These are phyloP conservation scores for Ganoderma sinense DNA, from an alignment of 1,284 basidiomycete species.

Conservation along the genomic window DNA sequence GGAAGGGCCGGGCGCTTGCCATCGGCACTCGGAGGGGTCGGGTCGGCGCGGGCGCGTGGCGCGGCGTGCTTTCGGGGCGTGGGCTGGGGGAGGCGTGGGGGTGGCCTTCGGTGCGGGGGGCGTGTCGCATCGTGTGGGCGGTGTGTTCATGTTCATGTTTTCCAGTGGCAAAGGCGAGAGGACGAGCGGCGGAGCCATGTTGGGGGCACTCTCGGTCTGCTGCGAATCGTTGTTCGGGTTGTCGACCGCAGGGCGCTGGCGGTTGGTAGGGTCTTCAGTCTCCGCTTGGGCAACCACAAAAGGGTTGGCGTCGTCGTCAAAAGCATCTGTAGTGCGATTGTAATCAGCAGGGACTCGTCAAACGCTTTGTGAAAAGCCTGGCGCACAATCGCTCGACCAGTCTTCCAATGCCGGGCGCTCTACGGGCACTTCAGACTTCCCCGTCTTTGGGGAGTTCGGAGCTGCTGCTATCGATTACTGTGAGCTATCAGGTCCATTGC, in stretches of 20 bases:
- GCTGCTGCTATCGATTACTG: too few species aligned
- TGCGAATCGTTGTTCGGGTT: background rate
- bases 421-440: background rate
- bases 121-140: slow-evolving; percentile 2
- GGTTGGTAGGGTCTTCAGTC: background rate
- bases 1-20: background rate
- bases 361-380: background rate
- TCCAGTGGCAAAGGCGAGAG: background rate
- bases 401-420: background rate
- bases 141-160: too few species aligned
- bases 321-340: background rate
- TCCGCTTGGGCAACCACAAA: background rate
- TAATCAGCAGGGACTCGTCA: background rate
- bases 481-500: background rate
- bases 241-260: background rate
- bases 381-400: slow-evolving; percentile 8
- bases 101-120: background rate
- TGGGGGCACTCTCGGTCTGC: background rate
- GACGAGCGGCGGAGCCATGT: background rate
- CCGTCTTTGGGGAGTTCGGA: background rate
- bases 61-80: background rate
- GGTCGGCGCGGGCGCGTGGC: background rate
- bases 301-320: slow-evolving; percentile 5
- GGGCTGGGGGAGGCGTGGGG: background rate
- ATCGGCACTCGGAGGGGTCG: background rate